Evolutionary conservation across 305 asterid genomes (phyloP).

Genomic region (Fraxinus sp.): DNA sequence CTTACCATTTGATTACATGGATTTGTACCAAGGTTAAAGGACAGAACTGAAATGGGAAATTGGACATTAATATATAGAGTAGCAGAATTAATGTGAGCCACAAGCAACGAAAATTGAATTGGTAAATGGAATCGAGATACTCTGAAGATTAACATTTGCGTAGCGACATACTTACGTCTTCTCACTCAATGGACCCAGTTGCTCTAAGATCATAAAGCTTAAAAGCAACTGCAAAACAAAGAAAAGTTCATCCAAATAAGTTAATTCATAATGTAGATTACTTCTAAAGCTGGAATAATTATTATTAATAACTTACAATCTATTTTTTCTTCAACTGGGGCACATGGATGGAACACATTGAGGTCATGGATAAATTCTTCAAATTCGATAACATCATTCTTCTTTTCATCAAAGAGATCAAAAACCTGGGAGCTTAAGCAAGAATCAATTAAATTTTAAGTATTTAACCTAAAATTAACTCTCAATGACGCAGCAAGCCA

Average conservation of each 20-base stretch:
- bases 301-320: constrained; percentile 45
- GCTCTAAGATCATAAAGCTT: constrained; percentile 84
- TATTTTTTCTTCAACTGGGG: constrained; percentile 65
- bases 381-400: constrained; percentile 72
- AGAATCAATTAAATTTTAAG: neutral
- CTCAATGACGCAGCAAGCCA: no score
- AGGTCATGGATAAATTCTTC: constrained; percentile 74
- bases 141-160: neutral
- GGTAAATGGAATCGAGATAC: no score
- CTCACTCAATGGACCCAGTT: constrained; percentile 87
- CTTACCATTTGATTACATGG: no score
- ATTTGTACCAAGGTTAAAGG: no score
- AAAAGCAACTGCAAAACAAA: constrained; percentile 66
- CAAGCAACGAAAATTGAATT: no score
- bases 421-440: constrained; percentile 50
- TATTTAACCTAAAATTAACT: no score
- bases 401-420: constrained; percentile 73
- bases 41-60: no score
- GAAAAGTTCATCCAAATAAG: constrained; percentile 15
- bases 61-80: no score
- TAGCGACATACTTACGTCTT: constrained; percentile 55
- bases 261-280: constrained; percentile 1
- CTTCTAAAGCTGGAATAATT: neutral
- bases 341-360: constrained; percentile 65
- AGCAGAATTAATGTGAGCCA: no score